Evolutionary conservation across 768 basidiomycete genomes (phyloP).

Genomic region (Hygrophorus pudorinus): DNA sequence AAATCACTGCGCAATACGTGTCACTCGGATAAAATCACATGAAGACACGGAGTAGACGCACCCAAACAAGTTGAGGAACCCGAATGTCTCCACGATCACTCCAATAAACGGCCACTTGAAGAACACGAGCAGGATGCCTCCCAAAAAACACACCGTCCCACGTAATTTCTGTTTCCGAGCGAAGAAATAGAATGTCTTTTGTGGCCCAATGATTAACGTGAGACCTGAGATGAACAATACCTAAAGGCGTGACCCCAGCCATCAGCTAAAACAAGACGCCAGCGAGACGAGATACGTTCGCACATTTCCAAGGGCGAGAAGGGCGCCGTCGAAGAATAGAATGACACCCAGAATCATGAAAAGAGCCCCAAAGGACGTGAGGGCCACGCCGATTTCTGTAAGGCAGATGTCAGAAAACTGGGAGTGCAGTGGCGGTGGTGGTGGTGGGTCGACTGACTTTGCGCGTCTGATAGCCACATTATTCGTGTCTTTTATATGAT

Average conservation of each 20-base stretch:
- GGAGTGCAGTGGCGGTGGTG: not conserved
- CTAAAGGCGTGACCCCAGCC: conserved; percentile 34
- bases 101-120: conserved; percentile 93
- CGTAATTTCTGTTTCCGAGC: conserved; percentile 91
- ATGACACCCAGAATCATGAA: conserved; percentile 97
- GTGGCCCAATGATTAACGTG: conserved; percentile 93
- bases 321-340: conserved; percentile 92
- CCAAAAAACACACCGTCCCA: conserved; percentile 81
- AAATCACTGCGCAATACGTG: conserved; percentile 61
- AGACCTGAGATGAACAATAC: conserved; percentile 91
- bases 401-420: conserved; percentile 7
- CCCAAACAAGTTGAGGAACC: conserved; percentile 98
- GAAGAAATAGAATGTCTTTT: conserved; percentile 98
- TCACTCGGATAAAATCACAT: not conserved
- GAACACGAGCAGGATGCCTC: conserved; percentile 89
- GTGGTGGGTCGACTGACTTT: conserved; percentile 32
- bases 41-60: conserved; percentile 23
- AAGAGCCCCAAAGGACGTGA: conserved; percentile 88
- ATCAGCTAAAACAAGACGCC: not conserved
- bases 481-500: too few relatives aligned
- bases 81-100: conserved; percentile 89
- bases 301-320: conserved; percentile 96
- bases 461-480: conserved; percentile 62
- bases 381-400: conserved; percentile 90
- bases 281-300: conserved; percentile 4